phyloP scores from a whole-genome alignment of 768 basidiomycete genomes.

The Lentinula lateritia region DNA sequence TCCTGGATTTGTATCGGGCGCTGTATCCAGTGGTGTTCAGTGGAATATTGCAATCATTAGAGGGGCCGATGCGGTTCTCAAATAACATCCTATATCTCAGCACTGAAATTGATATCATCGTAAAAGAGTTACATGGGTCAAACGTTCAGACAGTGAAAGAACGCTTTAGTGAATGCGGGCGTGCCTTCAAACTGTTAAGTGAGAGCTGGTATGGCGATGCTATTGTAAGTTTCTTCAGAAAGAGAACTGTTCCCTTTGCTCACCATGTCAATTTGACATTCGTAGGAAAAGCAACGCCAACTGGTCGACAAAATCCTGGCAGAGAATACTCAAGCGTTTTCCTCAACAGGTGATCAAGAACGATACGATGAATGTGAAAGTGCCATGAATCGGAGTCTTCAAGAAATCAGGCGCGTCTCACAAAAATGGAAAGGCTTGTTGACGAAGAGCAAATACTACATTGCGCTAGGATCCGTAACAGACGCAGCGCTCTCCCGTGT shows the following conservation, averaged over 20 bases:
- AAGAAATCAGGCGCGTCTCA: conserved; percentile 56
- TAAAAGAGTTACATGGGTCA: conserved; percentile 15
- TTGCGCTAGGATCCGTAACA: conserved; percentile 63
- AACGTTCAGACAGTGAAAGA: conserved; percentile 29
- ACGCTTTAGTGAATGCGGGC: conserved; percentile 45
- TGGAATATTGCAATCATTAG: conserved; percentile 39
- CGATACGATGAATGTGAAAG: conserved; percentile 74
- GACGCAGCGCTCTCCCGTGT: conserved; percentile 65
- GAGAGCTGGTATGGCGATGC: conserved; percentile 69
- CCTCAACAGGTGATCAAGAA: conserved; percentile 62
- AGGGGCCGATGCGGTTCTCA: conserved; percentile 64
- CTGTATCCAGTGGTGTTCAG: conserved; percentile 65
- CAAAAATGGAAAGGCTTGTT: conserved; percentile 69
- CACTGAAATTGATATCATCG: conserved; percentile 41
- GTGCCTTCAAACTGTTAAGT: conserved; percentile 47
- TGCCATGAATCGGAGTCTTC: conserved; percentile 56
- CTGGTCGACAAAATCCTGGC: conserved; percentile 39
- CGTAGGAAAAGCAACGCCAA: conserved; percentile 45
- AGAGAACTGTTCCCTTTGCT: neutral
- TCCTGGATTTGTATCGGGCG: conserved; percentile 76
- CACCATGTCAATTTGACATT: neutral
- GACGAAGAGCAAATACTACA: conserved; percentile 66
- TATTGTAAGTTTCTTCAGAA: conserved; percentile 43
- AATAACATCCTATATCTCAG: conserved; percentile 77
- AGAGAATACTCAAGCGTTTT: conserved; percentile 59